Conservation (phyloP, 306 rosid species). For the Datisca glomerata region DNA sequence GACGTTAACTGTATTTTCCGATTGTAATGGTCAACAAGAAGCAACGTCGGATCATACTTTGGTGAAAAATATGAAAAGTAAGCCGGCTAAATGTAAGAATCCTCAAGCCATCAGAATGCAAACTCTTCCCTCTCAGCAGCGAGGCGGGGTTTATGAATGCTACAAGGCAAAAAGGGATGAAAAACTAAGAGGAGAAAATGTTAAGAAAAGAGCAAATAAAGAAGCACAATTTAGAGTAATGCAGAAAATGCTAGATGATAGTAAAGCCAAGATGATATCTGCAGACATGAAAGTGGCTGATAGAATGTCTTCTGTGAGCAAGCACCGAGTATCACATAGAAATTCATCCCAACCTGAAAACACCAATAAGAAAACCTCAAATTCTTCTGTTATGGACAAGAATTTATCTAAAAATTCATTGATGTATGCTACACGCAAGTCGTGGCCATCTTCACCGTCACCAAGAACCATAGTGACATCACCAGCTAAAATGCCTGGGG, state of each 20-base stretch:
- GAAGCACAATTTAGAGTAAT: slow-evolving; percentile 51
- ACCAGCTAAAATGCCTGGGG: slow-evolving; percentile 49
- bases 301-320: slow-evolving; percentile 27
- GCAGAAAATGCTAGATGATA: slow-evolving; percentile 55
- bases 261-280: slow-evolving; percentile 60
- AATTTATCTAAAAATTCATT: slow-evolving; percentile 39
- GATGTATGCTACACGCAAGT: slow-evolving; percentile 69
- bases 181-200: slow-evolving; percentile 54
- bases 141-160: slow-evolving; percentile 68
- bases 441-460: slow-evolving; percentile 80
- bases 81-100: slow-evolving; percentile 40
- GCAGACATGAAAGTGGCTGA: slow-evolving; percentile 30
- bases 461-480: slow-evolving; percentile 43
- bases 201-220: slow-evolving; percentile 48
- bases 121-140: slow-evolving; percentile 40
- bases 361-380: slow-evolving; percentile 41
- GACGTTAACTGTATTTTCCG: slow-evolving; percentile 45
- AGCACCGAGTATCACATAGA: slow-evolving; percentile 41
- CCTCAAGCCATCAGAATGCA: slow-evolving; percentile 52
- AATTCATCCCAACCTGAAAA: slow-evolving; percentile 39
- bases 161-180: slow-evolving; percentile 85
- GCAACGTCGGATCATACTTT: slow-evolving; percentile 81
- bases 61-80: slow-evolving; percentile 63
- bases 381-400: slow-evolving; percentile 40
- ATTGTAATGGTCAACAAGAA: slow-evolving; percentile 69